Evolutionary conservation across 176 grass and related monocot genomes (phyloP).

Genomic region (Triticum timopheevii): DNA sequence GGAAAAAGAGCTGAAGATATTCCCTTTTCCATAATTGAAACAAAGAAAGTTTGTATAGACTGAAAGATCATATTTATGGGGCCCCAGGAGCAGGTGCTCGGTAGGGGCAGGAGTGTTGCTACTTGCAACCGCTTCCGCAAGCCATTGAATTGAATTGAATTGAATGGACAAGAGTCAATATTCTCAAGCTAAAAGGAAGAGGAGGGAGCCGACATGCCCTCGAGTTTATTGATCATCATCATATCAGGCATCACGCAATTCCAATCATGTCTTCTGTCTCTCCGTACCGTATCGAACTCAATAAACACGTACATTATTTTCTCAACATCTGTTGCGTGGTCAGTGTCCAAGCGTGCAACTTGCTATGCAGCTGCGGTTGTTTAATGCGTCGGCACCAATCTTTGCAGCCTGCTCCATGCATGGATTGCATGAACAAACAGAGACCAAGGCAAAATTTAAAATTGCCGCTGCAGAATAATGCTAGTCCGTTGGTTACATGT

Average conservation of each 20-base stretch:
- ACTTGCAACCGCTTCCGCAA: not conserved
- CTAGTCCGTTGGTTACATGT: not conserved
- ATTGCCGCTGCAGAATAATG: not conserved
- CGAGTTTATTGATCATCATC: slow-evolving; percentile 30
- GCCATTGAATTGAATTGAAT: not conserved
- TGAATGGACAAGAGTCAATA: not conserved
- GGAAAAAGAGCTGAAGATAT: not conserved
- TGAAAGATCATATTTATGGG: not conserved
- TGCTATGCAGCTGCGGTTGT: slow-evolving; percentile 20
- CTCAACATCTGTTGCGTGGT: slow-evolving; percentile 31
- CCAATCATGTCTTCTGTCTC: not conserved
- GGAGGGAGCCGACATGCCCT: not conserved
- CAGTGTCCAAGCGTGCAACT: slow-evolving; percentile 44
- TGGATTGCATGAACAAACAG: not conserved
- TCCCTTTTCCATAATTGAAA: not conserved
- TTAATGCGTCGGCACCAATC: slow-evolving; percentile 13
- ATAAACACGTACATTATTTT: not conserved
- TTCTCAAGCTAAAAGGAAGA: slow-evolving; percentile 14
- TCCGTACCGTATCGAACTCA: not conserved
- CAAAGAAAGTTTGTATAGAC: not conserved
- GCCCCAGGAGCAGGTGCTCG: slow-evolving; percentile 13
- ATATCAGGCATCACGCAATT: slow-evolving; percentile 7
- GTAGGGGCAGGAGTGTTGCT: not conserved
- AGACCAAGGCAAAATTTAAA: not conserved
- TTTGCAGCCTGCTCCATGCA: slow-evolving; percentile 22